Evolutionary conservation across 805 yeast species (phyloP), one percentile per base, ranked within the genome.

Genomic region (Monosporozyma aquatica): DNA sequence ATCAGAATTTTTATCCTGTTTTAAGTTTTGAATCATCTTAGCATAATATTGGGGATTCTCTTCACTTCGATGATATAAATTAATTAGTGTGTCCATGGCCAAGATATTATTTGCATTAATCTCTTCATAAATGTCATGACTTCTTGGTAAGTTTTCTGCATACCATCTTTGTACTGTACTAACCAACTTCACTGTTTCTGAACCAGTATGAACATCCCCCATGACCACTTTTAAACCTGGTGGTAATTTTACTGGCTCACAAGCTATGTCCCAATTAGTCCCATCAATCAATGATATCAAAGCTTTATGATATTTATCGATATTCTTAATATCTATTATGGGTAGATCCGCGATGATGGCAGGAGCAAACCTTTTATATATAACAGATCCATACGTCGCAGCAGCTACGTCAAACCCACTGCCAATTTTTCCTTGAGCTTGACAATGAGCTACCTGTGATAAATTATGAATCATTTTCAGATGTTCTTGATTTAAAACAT

Each of bases 391-490:
- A 61, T 72, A 90, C 0, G 85, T 81, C 0, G 98, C 98, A 21
- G 97, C 81, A 0, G 95, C 97, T 33, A 92, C 95, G 58, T 92
- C 98, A 62, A 92, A 92, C 0, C 98, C 98, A 3, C 96, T 87
- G 0, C 98, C 98, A 21, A 92, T 80, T 61, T 92, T 92, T 25
- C 86, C 85, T 61, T 92, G 98, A 3, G 98, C 97, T 44, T 76
- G 72, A 59, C 96, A 89, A 61, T 92, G 98, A 0, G 95, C 82
- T 7, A 85, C 68, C 59, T 92, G 98, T 0, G 96, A 76, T 22
- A 87, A 62, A 53, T 87, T 90, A 59, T 92, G 97, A 27, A 90
- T 68, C n/a, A 59, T 46, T 4, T 52, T 49, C 22, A 67, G 49
- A 24, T 59, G 56, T 4, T 38, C 15, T 0, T 37, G 26, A 6